These are phyloP conservation scores for Erucastrum elatum DNA, from an alignment of 345 rosid genomes.

Conservation along the genomic window DNA sequence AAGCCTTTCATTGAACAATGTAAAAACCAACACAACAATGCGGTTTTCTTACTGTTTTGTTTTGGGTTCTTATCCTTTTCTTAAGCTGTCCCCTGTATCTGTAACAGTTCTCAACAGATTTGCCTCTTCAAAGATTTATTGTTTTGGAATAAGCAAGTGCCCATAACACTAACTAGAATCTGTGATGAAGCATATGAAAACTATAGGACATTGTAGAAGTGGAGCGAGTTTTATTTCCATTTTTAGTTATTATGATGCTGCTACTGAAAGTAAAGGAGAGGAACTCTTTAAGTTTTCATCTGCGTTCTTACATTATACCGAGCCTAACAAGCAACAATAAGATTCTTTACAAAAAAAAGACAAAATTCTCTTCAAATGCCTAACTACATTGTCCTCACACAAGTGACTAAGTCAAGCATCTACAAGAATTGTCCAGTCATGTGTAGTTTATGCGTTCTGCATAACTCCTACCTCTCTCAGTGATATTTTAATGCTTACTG, in stretches of 20 bases:
- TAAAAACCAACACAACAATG: constrained; percentile 19
- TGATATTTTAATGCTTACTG: constrained; percentile 13
- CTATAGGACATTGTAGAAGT: neutral
- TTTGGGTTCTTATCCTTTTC: constrained; percentile 14
- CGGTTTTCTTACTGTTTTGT: constrained; percentile 9
- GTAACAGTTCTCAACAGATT: constrained; percentile 13
- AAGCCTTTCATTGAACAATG: constrained; percentile 33
- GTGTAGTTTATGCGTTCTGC: constrained; percentile 14
- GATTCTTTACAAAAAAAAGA: neutral
- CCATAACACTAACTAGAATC: neutral
- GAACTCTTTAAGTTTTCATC: neutral
- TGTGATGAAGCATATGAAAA: neutral
- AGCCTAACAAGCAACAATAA: constrained; percentile 13
- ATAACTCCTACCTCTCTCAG: constrained; percentile 15
- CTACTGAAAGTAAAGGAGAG: no score
- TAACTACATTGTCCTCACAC: constrained; percentile 13
- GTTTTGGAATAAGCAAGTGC: neutral
- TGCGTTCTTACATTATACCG: neutral
- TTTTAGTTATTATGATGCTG: constrained; percentile 6
- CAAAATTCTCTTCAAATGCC: constrained; percentile 1
- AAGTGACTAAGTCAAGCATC: neutral
- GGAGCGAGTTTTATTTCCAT: constrained; percentile 16
- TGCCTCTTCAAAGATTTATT: neutral
- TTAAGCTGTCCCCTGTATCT: neutral
- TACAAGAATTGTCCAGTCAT: constrained; percentile 10